Conservation (phyloP, 2,329 filamentous ascomycete genomes). For the Bertia moriformis region DNA sequence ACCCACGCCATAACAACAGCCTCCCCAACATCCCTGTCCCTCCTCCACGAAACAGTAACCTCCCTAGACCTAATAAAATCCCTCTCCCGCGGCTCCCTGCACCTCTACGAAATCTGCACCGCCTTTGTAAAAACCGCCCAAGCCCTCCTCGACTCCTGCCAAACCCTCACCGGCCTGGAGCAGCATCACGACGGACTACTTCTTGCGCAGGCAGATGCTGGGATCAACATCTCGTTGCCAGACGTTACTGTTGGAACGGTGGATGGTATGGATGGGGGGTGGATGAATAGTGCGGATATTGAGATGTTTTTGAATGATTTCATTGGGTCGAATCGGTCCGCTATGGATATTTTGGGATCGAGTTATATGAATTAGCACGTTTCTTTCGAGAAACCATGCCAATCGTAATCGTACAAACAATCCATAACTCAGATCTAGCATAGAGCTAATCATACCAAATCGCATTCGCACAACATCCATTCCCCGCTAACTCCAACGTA, state of each 20-base stretch:
- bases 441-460: too few relatives aligned
- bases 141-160: not conserved
- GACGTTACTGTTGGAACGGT: too few relatives aligned
- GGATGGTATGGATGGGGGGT: too few relatives aligned
- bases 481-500: too few relatives aligned
- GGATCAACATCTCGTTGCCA: not conserved
- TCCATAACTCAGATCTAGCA: too few relatives aligned
- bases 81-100: not conserved
- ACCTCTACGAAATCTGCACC: not conserved
- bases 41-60: not conserved
- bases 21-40: not conserved
- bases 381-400: too few relatives aligned
- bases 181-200: not conserved
- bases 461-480: too few relatives aligned
- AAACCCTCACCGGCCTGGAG: not conserved
- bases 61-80: not conserved
- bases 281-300: not conserved
- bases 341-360: not conserved
- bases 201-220: not conserved
- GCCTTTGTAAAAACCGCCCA: not conserved
- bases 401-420: too few relatives aligned
- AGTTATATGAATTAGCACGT: not conserved
- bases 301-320: not conserved
- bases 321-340: not conserved
- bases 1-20: constrained; percentile 9